phyloP scores from a whole-genome alignment of 495 filamentous ascomycete genomes.

The Filosporella fistucella region DNA sequence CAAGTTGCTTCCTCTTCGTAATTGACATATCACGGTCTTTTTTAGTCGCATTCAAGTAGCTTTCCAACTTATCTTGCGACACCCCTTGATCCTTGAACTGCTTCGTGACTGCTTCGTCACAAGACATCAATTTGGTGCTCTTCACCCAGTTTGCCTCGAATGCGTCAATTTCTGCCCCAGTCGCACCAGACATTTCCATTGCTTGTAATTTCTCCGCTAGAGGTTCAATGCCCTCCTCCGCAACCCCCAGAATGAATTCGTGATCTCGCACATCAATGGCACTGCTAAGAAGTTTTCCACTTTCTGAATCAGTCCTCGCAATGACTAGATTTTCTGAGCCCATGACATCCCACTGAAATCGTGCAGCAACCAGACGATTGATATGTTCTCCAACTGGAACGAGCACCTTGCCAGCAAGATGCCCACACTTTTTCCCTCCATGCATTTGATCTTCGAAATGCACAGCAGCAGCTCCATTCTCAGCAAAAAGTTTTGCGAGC shows the following conservation, averaged over 20 bases:
- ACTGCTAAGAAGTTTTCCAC: slow-evolving; percentile 82
- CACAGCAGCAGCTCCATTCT: slow-evolving; percentile 93
- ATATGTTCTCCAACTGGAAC: slow-evolving; percentile 95
- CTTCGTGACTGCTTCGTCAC: slow-evolving; percentile 81
- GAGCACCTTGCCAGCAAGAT: slow-evolving; percentile 93
- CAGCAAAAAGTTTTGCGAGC: slow-evolving; percentile 96
- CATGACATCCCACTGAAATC: slow-evolving; percentile 99
- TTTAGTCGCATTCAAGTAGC: slow-evolving; percentile 58
- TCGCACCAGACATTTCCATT: slow-evolving; percentile 78
- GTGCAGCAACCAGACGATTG: slow-evolving; percentile 83
- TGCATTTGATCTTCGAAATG: slow-evolving; percentile 98
- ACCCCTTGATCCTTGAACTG: slow-evolving; percentile 65
- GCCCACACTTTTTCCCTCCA: slow-evolving; percentile 97
- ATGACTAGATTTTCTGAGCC: slow-evolving; percentile 91
- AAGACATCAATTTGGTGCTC: slow-evolving; percentile 78
- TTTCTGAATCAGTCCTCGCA: slow-evolving; percentile 92
- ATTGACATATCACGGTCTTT: slow-evolving; percentile 68
- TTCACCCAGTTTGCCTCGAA: slow-evolving; percentile 91
- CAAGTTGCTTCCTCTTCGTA: slow-evolving; percentile 66
- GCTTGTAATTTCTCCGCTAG: slow-evolving; percentile 84
- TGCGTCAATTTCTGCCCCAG: slow-evolving; percentile 72
- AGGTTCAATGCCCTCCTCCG: slow-evolving; percentile 63
- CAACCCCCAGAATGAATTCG: slow-evolving; percentile 88
- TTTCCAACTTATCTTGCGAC: slow-evolving; percentile 52
- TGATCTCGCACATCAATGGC: slow-evolving; percentile 92